Evolutionary conservation across 2,329 filamentous ascomycete species (phyloP), one percentile per base, ranked within the genome.

Genomic region (Saccharata proteae): DNA sequence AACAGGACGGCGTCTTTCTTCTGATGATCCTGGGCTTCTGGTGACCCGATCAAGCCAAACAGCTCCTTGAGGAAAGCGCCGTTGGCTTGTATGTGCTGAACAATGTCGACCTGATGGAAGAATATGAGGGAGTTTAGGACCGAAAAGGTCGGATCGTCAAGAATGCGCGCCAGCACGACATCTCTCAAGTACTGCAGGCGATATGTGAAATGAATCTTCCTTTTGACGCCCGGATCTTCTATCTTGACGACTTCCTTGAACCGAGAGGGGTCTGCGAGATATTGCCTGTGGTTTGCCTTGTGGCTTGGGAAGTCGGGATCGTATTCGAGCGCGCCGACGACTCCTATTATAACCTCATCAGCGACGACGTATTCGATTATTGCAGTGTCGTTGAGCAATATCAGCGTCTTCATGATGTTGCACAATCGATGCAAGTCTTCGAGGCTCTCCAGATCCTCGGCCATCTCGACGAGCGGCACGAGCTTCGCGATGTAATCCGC

Each of bases 61-160:
- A 96, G 68, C 39, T 94, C 83, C 42, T 75, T 77, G 16, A 96
- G 62, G 47, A 93, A 94, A 2, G 61, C 59, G 1, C 64, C 64
- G 46, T 93, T 93, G 16, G 67, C 69, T 55, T 94, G 86, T n/a
- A 98, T 67, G 57, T 96, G 83, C 49, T 88, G 82, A 29, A 98
- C 80, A 49, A 98, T 94, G 49, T 96, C 90, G 45, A 96, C 86
- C 61, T 98, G 90, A 60, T 96, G 90, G 67, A 93, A 98, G 63
- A 94, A 98, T 43, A 98, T 98, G 45, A 96, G 71, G 30, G 85
- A 93, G 59, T 96, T 98, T 41, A 98, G 75, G 16, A 96, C 86
- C 15, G 84, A 93, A 55, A 96, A 98, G 13, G 90, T 98, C 29
- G 88, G 88, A 54, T 98, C 90, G 57, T 98, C 90, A 38, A 98